Percentiles rank a stretch among this genome's conserved stretches.
Evolutionary conservation across 2,329 filamentous ascomycete genomes (phyloP).

Genomic region (Aspergillus sp.): DNA sequence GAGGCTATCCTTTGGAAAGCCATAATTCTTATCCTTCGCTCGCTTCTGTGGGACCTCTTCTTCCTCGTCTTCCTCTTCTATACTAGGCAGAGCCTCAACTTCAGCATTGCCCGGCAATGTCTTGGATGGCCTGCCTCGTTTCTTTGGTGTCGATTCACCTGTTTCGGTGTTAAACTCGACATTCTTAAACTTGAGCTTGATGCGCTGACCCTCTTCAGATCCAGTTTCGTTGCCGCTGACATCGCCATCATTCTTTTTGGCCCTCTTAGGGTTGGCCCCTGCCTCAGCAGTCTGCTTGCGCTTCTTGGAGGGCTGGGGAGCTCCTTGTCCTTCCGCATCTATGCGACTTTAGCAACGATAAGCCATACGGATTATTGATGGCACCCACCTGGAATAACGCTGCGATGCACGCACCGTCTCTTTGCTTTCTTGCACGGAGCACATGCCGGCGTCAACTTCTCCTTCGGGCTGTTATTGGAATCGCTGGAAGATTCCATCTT

Average conservation of each 20-base stretch:
- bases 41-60: slow-evolving; percentile 7
- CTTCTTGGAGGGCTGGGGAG: neutral
- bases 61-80: slow-evolving; percentile 21
- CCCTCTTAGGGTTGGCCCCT: neutral
- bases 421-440: slow-evolving; percentile 26
- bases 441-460: slow-evolving; percentile 19
- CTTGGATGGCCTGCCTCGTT: neutral
- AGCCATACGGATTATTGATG: too few relatives aligned
- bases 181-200: neutral
- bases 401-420: slow-evolving; percentile 30
- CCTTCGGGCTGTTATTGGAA: neutral
- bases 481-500: neutral
- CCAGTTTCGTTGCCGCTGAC: neutral
- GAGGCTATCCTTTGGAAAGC: too few relatives aligned
- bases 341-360: neutral
- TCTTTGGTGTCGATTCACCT: neutral
- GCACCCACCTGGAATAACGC: neutral
- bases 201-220: neutral
- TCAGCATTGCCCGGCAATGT: neutral
- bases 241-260: neutral
- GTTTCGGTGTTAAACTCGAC: neutral
- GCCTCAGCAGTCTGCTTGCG: neutral
- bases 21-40: neutral
- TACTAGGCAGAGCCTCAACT: slow-evolving; percentile 5
- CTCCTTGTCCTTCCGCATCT: neutral